Evolutionary conservation across 208 protist genomes (phyloP), one percentile per base, ranked within the genome.

Genomic region (Acanthamoeba lenticulata): DNA sequence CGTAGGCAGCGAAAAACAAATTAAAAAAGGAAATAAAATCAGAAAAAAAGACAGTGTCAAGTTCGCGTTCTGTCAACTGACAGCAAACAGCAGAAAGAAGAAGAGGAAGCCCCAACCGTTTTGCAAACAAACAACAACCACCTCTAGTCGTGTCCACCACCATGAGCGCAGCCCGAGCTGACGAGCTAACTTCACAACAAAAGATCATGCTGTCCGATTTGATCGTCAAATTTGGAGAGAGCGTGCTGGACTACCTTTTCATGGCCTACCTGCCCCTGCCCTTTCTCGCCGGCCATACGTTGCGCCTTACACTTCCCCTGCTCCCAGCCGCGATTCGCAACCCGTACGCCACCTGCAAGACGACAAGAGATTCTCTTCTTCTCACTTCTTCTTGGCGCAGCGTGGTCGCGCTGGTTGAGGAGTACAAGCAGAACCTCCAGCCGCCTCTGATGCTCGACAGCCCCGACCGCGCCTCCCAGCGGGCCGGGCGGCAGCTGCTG

Each of bases 201-300:
- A 74, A 74, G 65, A 19, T 74, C 1, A 17, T 21, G 65, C 65
- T 74, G 65, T 7, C 32, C n/a, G 32, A 38, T 11, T 74, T 17
- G 65, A 2, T 19, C n/a, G 65, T 74, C n/a, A 34, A 42, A 29
- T 17, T 27, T 3, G 65, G 65, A 3, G 65, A 74, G n/a, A 74
- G n/a, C 65, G 65, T 38, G 65, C 32, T 74, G 65, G 65, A 74
- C 65, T 74, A 74, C 65, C 65, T 74, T 29, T 42, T 74, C 65
- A 74, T 74, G 65, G 38, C 65, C 65, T 42, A 74, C 65, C 65
- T 74, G 32, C 65, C 65, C n/a, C 65, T 74, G 32, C 65, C 65
- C 65, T 74, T 74, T 29, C 65, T 74, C 15, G 65, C 65, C 2
- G 65, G 65, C 65, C 65, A 74, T 29, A 27, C 65, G n/a, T 29